Conservation (phyloP, 2,329 filamentous ascomycete genomes). For the Trichoderma sp. region DNA sequence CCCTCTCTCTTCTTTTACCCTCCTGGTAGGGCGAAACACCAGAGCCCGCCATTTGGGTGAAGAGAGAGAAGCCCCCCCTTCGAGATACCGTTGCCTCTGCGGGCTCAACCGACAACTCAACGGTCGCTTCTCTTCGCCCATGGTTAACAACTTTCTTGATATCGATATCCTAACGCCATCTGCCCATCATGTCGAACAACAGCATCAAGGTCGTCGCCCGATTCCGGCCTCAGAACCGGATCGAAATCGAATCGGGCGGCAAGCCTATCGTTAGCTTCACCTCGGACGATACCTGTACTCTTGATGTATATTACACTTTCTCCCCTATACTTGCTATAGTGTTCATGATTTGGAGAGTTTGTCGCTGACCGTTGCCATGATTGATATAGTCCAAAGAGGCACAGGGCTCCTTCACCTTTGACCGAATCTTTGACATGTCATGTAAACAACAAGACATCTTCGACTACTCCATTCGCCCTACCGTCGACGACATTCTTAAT, state of each 20-base stretch:
- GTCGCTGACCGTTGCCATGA: conserved; percentile 7
- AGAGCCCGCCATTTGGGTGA: conserved; percentile 19
- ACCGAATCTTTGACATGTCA: conserved; percentile 93
- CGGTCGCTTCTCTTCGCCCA: conserved; percentile 21
- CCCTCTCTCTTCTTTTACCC: neutral
- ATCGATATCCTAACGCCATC: conserved; percentile 20
- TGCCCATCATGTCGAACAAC: conserved; percentile 56
- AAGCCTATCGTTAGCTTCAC: conserved; percentile 89
- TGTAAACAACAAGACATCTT: conserved; percentile 92
- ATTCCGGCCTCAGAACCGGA: conserved; percentile 94
- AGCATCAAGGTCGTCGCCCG: conserved; percentile 90
- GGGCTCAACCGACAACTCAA: neutral
- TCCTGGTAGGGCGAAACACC: neutral
- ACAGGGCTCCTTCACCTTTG: conserved; percentile 87
- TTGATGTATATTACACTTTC: conserved; percentile 62
- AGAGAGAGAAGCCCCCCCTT: neutral
- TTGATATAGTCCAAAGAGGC: conserved; percentile 76
- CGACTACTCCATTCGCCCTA: conserved; percentile 93
- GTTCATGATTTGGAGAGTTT: neutral
- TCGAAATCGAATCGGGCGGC: conserved; percentile 86
- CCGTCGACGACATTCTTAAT: conserved; percentile 96
- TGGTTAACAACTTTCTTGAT: conserved; percentile 27
- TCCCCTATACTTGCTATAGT: neutral
- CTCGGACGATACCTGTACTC: conserved; percentile 79
- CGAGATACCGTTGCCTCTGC: conserved; percentile 14